Base-by-base conservation (phyloP, 768 basidiomycete species). In the Boletus pseudo-olivaceus region DNA sequence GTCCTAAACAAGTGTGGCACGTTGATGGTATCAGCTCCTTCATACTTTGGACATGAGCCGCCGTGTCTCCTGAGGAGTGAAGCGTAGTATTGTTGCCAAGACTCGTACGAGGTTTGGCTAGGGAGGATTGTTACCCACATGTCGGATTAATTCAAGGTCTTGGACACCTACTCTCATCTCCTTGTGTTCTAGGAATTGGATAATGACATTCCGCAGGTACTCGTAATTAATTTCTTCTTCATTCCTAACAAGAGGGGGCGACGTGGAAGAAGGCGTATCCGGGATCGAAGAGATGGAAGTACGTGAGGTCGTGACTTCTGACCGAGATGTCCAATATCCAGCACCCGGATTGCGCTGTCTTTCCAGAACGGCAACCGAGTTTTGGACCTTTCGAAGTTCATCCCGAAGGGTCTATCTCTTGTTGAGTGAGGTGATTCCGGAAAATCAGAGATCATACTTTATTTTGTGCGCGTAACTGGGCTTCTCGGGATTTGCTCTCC, bases 181-280 rank as follows among this genome's bases (percentile, higher is more conserved):
- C 68, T 96, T 94, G 73, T 98, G 91, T 68, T 99, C 97, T 47
- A 99, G 77, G 75, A 99, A 99, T 69, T 98, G 97, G 43, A 99
- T 70, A 53, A 98, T 93, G 32, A 98, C 90, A 69, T 98, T 98
- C 54, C 97, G 80, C 43, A 99, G 72, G 71, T 99, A 99, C 73
- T 98, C 97, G 8, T 96, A 75, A 65, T 96, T 98, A 51, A 98
- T 82, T 57, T 96, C 96, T 66, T 96, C 95, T 41, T 98, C 94
- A 11, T 81, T 82, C 51, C 75, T 79, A 10, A 60, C 60, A 11
- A 30, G 48, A 32, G 68, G 59, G 2, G 67, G 65, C n/a, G 70
- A 65, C 14, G 75, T 69, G 29, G 59, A 49, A 30, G 73, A 69
- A 29, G 77, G 70, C 0, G 72, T 61, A 19, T 76, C 72, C 14